These are phyloP conservation scores for Rhypophila decipiens DNA, from an alignment of 495 filamentous ascomycete species.

Conservation along the genomic window DNA sequence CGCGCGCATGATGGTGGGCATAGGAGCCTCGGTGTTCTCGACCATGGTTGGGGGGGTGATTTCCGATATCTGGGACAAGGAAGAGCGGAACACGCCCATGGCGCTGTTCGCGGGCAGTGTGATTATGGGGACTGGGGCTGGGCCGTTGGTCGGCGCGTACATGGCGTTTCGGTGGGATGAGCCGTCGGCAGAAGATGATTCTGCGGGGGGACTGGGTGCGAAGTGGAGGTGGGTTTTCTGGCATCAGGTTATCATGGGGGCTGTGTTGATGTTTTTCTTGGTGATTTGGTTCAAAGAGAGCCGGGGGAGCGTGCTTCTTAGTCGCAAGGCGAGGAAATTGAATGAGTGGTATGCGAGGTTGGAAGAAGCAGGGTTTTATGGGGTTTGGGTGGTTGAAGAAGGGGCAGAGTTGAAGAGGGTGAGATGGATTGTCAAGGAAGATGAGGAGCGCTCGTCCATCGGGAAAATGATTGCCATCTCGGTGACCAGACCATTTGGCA, in stretches of 20 bases:
- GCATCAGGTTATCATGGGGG: constrained; percentile 69
- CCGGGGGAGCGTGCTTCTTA: constrained; percentile 73
- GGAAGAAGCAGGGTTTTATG: constrained; percentile 59
- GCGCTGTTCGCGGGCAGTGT: constrained; percentile 72
- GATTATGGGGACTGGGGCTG: constrained; percentile 74
- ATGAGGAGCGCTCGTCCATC: constrained; percentile 70
- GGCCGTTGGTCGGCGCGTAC: constrained; percentile 65
- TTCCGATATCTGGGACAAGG: constrained; percentile 74
- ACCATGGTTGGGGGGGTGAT: constrained; percentile 94
- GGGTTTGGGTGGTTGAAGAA: constrained; percentile 37
- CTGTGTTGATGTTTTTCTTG: constrained; percentile 53
- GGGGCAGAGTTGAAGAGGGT: constrained; percentile 49
- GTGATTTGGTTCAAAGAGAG: constrained; percentile 75
- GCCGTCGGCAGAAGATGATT: no score
- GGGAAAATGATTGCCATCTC: constrained; percentile 69
- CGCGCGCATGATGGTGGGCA: constrained; percentile 70
- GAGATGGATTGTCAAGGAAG: constrained; percentile 78
- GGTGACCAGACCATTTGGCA: constrained; percentile 71
- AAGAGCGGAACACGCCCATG: constrained; percentile 86
- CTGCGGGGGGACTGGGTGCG: constrained; percentile 6
- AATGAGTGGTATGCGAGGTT: constrained; percentile 76
- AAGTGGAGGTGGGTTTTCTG: constrained; percentile 90
- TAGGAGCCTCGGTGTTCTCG: constrained; percentile 72
- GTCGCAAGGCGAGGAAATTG: constrained; percentile 63
- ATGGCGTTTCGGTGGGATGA: constrained; percentile 51